Conservation (phyloP, 2,329 filamentous ascomycete genomes). For the Epichloe gansuensis region DNA sequence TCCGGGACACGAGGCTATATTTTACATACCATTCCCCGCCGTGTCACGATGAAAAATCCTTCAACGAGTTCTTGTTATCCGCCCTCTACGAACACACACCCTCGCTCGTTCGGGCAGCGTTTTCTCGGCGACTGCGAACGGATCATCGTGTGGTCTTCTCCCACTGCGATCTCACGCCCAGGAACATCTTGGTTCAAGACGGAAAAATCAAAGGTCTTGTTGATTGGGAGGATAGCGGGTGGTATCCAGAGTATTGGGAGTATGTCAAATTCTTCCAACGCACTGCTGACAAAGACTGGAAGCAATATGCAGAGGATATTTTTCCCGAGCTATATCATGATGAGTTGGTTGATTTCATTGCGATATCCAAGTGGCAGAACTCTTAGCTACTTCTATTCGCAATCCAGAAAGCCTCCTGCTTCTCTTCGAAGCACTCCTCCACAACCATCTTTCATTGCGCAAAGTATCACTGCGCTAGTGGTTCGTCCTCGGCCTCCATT, state of each 20-base stretch:
- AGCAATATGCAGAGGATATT: conserved; percentile 13
- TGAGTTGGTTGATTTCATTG: conserved; percentile 15
- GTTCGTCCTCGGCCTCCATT: conserved; percentile 5
- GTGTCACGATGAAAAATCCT: conserved; percentile 13
- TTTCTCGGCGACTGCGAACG: conserved; percentile 12
- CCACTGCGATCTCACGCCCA: conserved; percentile 35
- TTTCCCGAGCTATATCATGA: conserved; percentile 15
- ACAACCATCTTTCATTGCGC: not conserved
- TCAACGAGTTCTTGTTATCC: conserved; percentile 15
- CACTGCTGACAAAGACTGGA: conserved; percentile 12
- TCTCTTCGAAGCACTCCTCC: not conserved
- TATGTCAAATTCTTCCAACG: conserved; percentile 21
- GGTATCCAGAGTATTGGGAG: conserved; percentile 33
- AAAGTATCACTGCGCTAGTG: conserved; percentile 10
- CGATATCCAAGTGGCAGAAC: conserved; percentile 13
- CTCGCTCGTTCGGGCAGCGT: conserved; percentile 10
- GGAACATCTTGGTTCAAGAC: conserved; percentile 31
- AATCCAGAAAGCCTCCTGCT: too few species aligned
- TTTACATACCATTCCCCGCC: conserved; percentile 11
- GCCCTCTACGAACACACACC: conserved; percentile 10
- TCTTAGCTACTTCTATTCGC: conserved; percentile 3
- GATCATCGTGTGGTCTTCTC: conserved; percentile 30
- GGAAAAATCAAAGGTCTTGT: conserved; percentile 29
- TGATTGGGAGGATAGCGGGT: conserved; percentile 36
- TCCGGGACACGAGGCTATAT: conserved; percentile 14